Percentiles rank a stretch among this genome's conserved stretches.
Evolutionary conservation across 495 filamentous ascomycete species (phyloP).

Genomic region (Eremomyces bilateralis): DNA sequence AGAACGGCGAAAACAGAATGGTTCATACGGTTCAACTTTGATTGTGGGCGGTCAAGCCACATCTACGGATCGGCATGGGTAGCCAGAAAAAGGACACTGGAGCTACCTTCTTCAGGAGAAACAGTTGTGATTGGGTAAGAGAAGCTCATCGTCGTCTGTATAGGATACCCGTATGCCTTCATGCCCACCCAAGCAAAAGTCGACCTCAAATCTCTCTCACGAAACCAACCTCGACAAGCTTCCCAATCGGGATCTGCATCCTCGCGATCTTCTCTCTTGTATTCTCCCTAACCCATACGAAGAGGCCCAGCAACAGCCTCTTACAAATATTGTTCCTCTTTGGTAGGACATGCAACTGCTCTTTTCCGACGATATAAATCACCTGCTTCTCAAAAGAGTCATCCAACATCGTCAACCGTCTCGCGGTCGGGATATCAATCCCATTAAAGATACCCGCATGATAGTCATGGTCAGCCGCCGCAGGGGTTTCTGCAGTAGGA

Average conservation of each 20-base stretch:
- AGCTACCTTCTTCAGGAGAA: too few species aligned
- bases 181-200: too few species aligned
- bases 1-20: too few species aligned
- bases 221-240: slow-evolving; percentile 19
- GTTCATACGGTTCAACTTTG: too few species aligned
- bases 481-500: neutral
- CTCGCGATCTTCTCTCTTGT: slow-evolving; percentile 17
- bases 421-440: slow-evolving; percentile 19
- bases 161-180: too few species aligned
- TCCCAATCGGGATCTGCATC: slow-evolving; percentile 12
- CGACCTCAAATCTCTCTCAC: slow-evolving; percentile 18
- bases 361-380: slow-evolving; percentile 51
- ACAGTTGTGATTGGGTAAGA: too few species aligned
- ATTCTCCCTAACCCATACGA: slow-evolving; percentile 48
- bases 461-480: neutral
- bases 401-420: slow-evolving; percentile 19
- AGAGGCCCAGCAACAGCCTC: slow-evolving; percentile 27
- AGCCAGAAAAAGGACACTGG: too few species aligned
- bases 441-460: neutral
- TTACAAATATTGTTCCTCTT: slow-evolving; percentile 23
- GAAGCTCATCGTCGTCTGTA: too few species aligned
- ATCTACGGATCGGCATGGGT: too few species aligned
- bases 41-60: too few species aligned
- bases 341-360: slow-evolving; percentile 36
- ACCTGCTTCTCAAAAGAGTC: slow-evolving; percentile 37